phyloP scores from a whole-genome alignment of 169 alveolate species.

The Cryptosporidium viatorum region DNA sequence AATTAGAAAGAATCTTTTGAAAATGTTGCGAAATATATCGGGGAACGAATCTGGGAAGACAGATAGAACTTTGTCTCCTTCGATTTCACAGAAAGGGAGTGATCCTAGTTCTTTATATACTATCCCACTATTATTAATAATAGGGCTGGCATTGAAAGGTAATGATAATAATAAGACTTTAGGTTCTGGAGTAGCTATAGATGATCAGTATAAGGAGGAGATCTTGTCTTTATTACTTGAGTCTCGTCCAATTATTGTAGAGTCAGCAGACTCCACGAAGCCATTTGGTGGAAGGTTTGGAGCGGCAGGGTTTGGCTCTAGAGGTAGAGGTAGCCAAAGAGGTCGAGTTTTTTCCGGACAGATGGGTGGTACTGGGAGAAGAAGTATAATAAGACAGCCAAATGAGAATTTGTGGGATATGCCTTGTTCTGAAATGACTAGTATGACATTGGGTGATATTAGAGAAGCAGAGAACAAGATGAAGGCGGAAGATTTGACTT shows the following conservation, averaged over 20 bases:
- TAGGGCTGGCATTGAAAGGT: conserved; percentile 15
- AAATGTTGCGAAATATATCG: not conserved
- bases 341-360: conserved; percentile 13
- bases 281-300: conserved; percentile 66
- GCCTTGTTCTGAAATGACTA: conserved; percentile 66
- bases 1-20: not conserved
- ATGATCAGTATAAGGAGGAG: not conserved
- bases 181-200: not conserved
- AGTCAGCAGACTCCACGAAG: conserved; percentile 15
- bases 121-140: conserved; percentile 9
- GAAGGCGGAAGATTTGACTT: conserved; percentile 69
- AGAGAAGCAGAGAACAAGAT: conserved; percentile 66
- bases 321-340: conserved; percentile 40
- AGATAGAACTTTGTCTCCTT: not conserved
- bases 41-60: not conserved
- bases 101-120: not conserved
- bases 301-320: conserved; percentile 33
- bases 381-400: conserved; percentile 43
- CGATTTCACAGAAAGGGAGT: not conserved
- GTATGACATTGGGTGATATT: conserved; percentile 68
- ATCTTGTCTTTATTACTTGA: conserved; percentile 22
- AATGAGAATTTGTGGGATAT: conserved; percentile 68
- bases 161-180: not conserved
- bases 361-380: conserved; percentile 5
- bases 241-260: conserved; percentile 23